Evolutionary conservation across 1,284 basidiomycete species (phyloP).

Genomic region (Malassezia caprae): DNA sequence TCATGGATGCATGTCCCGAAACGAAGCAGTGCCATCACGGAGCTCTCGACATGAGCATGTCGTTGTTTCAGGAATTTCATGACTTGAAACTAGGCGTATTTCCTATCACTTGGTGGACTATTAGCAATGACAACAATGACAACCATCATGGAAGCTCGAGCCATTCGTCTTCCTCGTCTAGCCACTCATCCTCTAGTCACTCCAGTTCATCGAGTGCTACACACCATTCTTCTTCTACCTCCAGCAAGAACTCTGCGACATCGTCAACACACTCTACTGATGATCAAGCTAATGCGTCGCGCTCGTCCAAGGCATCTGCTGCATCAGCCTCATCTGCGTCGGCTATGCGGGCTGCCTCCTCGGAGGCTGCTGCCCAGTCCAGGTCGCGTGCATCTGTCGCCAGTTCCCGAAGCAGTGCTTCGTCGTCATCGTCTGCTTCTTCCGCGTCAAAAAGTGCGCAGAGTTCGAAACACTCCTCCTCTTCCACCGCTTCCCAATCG

Average conservation of each 20-base stretch:
- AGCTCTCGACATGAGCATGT: constrained; percentile 36
- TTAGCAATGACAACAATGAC: not conserved
- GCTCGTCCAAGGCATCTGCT: constrained; percentile 22
- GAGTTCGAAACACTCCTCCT: not conserved
- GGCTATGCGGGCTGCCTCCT: constrained; percentile 23
- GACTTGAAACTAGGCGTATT: constrained; percentile 26
- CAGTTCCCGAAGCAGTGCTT: not conserved
- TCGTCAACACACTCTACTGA: constrained; percentile 6
- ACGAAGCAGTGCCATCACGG: constrained; percentile 36
- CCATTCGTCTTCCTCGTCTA: not conserved
- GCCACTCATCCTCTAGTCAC: not conserved
- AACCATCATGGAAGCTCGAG: constrained; percentile 19
- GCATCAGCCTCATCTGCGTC: constrained; percentile 18
- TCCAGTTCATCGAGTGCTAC: not conserved
- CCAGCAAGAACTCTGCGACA: not conserved
- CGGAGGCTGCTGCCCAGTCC: constrained; percentile 13
- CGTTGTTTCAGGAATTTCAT: constrained; percentile 33
- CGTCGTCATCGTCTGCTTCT: not conserved
- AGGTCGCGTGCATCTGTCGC: constrained; percentile 1
- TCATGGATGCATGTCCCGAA: constrained; percentile 36
- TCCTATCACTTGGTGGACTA: constrained; percentile 36
- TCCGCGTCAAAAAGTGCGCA: not conserved
- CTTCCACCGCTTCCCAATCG: not conserved
- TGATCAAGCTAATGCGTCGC: constrained; percentile 21
- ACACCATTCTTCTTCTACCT: not conserved